Evolutionary conservation across 352 stramenopile genomes (phyloP).

Genomic region (Pythium monospermum): DNA sequence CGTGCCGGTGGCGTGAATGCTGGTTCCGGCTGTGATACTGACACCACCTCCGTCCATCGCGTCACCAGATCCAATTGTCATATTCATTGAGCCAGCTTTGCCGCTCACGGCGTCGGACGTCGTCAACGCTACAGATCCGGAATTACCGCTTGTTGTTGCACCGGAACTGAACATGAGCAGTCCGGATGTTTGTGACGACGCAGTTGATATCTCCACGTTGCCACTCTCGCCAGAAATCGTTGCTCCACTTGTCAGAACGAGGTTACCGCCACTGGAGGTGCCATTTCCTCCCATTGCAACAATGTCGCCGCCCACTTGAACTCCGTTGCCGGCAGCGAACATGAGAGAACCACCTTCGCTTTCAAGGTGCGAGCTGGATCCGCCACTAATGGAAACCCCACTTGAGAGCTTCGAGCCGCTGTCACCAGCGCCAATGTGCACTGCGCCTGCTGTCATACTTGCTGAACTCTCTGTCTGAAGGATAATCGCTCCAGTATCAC

Average conservation of each 20-base stretch:
- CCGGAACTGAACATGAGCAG: neutral
- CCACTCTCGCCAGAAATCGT: constrained; percentile 16
- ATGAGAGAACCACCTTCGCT: neutral
- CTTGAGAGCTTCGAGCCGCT: neutral
- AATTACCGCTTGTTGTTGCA: neutral
- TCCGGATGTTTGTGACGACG: neutral
- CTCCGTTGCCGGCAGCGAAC: constrained; percentile 1
- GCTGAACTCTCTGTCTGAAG: neutral
- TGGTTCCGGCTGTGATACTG: neutral
- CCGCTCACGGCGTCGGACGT: constrained; percentile 8
- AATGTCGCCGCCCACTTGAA: neutral
- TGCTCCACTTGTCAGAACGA: neutral
- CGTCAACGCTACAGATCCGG: constrained; percentile 14
- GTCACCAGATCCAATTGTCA: constrained; percentile 9
- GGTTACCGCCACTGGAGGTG: neutral
- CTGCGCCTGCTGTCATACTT: neutral
- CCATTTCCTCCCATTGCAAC: neutral
- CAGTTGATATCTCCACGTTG: constrained; percentile 5
- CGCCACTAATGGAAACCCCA: neutral
- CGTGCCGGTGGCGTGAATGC: neutral
- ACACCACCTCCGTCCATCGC: constrained; percentile 13
- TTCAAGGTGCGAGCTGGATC: neutral
- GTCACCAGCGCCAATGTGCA: neutral
- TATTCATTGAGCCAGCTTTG: constrained; percentile 7
- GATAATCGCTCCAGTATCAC: constrained; percentile 6